These are phyloP conservation scores for Bertia moriformis DNA, from an alignment of 2,329 filamentous ascomycete species.

Conservation along the genomic window DNA sequence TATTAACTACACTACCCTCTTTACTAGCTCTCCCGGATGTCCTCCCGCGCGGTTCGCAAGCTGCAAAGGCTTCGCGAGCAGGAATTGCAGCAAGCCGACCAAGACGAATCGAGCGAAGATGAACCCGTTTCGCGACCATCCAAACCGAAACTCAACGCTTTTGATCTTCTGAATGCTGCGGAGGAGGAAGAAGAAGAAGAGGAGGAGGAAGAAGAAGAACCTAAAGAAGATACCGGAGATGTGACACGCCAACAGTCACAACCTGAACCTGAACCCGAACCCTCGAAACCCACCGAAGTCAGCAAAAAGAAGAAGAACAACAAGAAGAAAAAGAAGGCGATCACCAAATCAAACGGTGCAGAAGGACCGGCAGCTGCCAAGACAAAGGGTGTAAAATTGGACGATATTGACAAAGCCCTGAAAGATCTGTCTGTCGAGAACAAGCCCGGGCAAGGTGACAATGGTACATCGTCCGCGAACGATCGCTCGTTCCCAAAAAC, in stretches of 20 bases:
- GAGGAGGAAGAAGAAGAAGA: constrained; percentile 18
- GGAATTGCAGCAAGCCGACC: constrained; percentile 12
- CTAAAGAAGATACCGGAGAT: constrained; percentile 7
- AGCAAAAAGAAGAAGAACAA: constrained; percentile 41
- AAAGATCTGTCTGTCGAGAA: constrained; percentile 36
- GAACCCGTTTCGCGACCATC: constrained; percentile 15
- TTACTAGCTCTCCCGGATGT: constrained; percentile 1
- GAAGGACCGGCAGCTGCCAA: constrained; percentile 9
- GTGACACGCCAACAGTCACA: too few relatives aligned
- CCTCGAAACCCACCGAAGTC: constrained; percentile 5
- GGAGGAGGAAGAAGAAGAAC: constrained; percentile 13
- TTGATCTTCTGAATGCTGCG: constrained; percentile 26
- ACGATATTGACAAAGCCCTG: constrained; percentile 55
- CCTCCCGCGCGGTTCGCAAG: constrained; percentile 4
- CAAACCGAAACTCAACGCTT: constrained; percentile 36
- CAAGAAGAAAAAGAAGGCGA: constrained; percentile 36
- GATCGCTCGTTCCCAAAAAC: constrained; percentile 16
- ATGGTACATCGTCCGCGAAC: not conserved
- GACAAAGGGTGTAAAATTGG: constrained; percentile 10
- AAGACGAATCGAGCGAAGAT: constrained; percentile 7
- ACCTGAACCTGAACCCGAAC: constrained; percentile 16
- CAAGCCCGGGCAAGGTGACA: constrained; percentile 6
- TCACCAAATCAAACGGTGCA: constrained; percentile 13
- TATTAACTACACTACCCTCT: too few relatives aligned
- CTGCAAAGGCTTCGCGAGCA: constrained; percentile 16